Evolutionary conservation across 1,284 basidiomycete species (phyloP).

Genomic region (Ceratorhiza oryzae-sativae): DNA sequence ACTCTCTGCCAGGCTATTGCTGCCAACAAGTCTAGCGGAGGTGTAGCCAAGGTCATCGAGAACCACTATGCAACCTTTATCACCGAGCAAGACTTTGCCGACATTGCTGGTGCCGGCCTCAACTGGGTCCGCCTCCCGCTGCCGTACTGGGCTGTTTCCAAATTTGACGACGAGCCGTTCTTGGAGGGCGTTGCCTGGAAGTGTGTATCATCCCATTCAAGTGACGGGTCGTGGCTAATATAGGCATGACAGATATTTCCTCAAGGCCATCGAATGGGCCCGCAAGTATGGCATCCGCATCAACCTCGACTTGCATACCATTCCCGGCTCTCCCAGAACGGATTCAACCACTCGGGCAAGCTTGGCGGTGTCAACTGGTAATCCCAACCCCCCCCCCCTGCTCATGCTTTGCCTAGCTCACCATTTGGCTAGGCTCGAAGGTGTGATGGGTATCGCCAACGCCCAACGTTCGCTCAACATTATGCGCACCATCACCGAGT

Average conservation of each 20-base stretch:
- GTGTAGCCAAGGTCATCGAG: conserved; percentile 50
- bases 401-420: background rate
- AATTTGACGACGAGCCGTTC: conserved; percentile 56
- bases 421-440: conserved; percentile 56
- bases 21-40: conserved; percentile 47
- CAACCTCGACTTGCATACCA: conserved; percentile 60
- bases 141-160: conserved; percentile 60
- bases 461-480: conserved; percentile 88
- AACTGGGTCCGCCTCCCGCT: conserved; percentile 60
- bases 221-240: conserved; percentile 52
- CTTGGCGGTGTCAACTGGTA: conserved; percentile 46
- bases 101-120: conserved; percentile 62
- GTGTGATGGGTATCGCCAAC: conserved; percentile 68
- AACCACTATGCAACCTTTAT: conserved; percentile 57
- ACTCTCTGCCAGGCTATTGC: conserved; percentile 55
- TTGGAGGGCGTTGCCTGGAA: conserved; percentile 47
- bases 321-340: conserved; percentile 58
- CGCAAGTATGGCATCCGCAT: conserved; percentile 63
- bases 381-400: conserved; percentile 52
- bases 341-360: conserved; percentile 60
- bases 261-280: conserved; percentile 58
- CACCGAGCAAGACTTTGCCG: conserved; percentile 62
- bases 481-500: conserved; percentile 86
- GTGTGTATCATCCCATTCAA: conserved; percentile 3
- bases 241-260: conserved; percentile 50